phyloP scores from a whole-genome alignment of 495 filamentous ascomycete genomes.

The Parmelia sp. region DNA sequence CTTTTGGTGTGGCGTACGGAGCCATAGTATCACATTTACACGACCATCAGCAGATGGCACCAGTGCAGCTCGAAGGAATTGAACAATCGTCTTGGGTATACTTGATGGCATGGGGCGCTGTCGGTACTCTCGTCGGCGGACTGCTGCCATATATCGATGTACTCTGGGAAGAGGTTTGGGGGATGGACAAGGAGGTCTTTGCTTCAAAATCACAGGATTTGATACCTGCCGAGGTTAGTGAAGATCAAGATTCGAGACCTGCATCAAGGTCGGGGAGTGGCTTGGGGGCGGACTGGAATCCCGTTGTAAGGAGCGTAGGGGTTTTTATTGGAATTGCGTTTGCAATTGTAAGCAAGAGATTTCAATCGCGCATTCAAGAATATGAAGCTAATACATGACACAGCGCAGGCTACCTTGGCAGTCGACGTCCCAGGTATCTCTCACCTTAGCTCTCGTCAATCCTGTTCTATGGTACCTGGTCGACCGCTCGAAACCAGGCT shows the following conservation, averaged over 20 bases:
- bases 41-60: constrained; percentile 57
- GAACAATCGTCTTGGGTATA: constrained; percentile 62
- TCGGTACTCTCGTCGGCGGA: constrained; percentile 69
- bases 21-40: constrained; percentile 78
- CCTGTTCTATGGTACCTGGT: constrained; percentile 94
- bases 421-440: constrained; percentile 84
- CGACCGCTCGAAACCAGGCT: constrained; percentile 80
- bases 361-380: constrained; percentile 3
- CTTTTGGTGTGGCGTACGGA: constrained; percentile 78
- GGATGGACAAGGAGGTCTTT: constrained; percentile 21
- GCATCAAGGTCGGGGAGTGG: constrained; percentile 29
- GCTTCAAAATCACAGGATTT: constrained; percentile 8
- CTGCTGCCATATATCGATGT: constrained; percentile 80
- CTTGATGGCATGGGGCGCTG: constrained; percentile 70
- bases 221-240: constrained; percentile 16
- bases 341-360: constrained; percentile 65
- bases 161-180: constrained; percentile 43
- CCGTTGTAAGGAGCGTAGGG: constrained; percentile 78
- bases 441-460: constrained; percentile 87
- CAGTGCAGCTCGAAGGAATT: constrained; percentile 46
- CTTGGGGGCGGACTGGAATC: constrained; percentile 65
- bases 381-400: constrained; percentile 16
- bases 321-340: constrained; percentile 95
- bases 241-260: constrained; percentile 28
- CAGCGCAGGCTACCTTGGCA: constrained; percentile 85